Base-by-base conservation (phyloP, 2,329 filamentous ascomycete genomes). In the Aspergillus arachidicola region DNA sequence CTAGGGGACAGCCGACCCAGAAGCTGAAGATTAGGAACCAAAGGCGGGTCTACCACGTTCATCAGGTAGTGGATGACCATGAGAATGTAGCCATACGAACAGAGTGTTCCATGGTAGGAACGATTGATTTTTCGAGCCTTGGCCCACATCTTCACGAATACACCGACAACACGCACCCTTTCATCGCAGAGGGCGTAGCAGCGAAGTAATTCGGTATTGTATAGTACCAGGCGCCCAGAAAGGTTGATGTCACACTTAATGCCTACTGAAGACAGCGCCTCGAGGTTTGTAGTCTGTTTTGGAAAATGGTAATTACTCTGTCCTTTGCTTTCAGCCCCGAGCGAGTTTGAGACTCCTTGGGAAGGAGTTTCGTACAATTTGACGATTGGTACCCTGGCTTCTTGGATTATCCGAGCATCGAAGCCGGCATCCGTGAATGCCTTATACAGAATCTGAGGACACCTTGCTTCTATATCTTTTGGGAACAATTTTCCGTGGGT, bases 121-220 rank as follows among this genome's bases (percentile, higher is more conserved):
- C 14, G 38, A 19, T 19, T 38, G n/a, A 38, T 55, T 38, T 38
- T 55, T 21, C 51, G 30, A 55, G 51, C 51, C 11, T 55, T 55
- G 16, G 51, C 51, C 51, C 51, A 55, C 51, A 55, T 55, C 34
- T 55, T 55, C 32, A 55, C 51, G 26, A 54, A 54, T 26, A 54
- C 11, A 23, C 51, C 51, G 12, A 54, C 11, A 21, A 54, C n/a
- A 32, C 51, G 51, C 10, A 54, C 51, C 21, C 51, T 34, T 7
- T 54, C 51, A 26, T 54, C 51, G 21, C 51, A 55, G 34, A 55
- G 32, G 12, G 51, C 51, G 23, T 55, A 55, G 19, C n/a, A 38
- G n/a, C 34, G 51, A 21, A 55, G 51, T 55, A 55, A 55, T 28
- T 55, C 32, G 6, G 51, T 55, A 38, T 38, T 55, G 51, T 55